These are phyloP conservation scores for Paramecium sonneborni DNA, from an alignment of 73 alveolate species.

Conservation along the genomic window DNA sequence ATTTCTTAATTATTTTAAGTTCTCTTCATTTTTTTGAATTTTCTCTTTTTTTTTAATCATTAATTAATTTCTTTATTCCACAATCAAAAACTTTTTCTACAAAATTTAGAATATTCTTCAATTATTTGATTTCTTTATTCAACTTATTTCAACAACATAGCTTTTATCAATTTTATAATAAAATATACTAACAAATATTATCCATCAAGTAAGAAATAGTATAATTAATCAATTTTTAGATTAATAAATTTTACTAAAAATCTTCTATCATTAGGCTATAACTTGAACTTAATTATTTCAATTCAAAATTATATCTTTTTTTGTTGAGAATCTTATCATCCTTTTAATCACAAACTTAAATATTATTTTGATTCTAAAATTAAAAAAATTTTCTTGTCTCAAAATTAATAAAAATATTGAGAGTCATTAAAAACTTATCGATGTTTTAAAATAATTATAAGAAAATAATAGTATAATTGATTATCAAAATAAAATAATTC, in stretches of 20 bases:
- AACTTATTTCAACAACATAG: background rate
- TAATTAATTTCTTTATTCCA: background rate
- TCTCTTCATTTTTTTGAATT: background rate
- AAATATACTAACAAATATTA: background rate
- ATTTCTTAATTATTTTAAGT: background rate
- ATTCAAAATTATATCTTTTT: background rate
- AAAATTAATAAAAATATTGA: no score
- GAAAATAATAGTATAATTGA: no score
- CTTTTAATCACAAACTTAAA: no score
- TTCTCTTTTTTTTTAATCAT: background rate
- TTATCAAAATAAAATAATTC: no score
- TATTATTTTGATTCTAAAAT: no score
- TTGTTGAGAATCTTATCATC: background rate
- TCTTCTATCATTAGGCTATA: no score
- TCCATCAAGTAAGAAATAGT: background rate
- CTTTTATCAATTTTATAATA: background rate
- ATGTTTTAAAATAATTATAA: no score
- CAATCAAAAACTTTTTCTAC: background rate
- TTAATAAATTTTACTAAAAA: no score
- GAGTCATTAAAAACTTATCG: no score
- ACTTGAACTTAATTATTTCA: background rate
- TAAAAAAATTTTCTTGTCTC: no score
- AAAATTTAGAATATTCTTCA: background rate
- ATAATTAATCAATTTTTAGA: no score
- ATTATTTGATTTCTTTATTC: background rate